Evolutionary conservation across 441 rosid species (phyloP).

Genomic region (Populus hybrid): DNA sequence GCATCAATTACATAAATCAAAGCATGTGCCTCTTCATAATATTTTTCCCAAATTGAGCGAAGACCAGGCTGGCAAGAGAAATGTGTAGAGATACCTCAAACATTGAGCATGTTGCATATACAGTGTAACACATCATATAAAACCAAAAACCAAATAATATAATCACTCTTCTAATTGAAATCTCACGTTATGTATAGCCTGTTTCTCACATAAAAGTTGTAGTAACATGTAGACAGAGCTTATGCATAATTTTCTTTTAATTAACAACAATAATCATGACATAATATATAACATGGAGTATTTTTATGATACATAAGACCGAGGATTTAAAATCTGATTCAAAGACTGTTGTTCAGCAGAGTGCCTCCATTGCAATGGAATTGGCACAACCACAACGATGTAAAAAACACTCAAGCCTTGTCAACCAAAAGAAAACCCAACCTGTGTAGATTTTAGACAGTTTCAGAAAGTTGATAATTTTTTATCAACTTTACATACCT

Average conservation of each 20-base stretch:
- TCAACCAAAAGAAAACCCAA: neutral
- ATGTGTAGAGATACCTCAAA: neutral
- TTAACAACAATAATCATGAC: neutral
- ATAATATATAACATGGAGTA: neutral
- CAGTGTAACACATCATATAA: neutral
- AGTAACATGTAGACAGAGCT: neutral
- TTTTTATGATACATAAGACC: neutral
- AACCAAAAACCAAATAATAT: neutral
- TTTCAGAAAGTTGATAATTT: neutral
- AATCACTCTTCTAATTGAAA: neutral
- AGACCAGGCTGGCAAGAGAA: constrained; percentile 68
- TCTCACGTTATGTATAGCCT: neutral
- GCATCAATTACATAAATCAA: constrained; percentile 86
- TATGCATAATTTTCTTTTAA: neutral
- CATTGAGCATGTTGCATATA: neutral
- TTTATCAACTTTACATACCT: constrained; percentile 43
- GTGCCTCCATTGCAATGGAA: neutral
- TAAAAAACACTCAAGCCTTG: neutral
- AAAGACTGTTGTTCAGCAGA: neutral
- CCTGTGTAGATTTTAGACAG: neutral
- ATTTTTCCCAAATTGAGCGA: constrained; percentile 97
- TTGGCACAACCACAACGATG: neutral
- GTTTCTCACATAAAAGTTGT: neutral
- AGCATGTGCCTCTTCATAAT: constrained; percentile 98
- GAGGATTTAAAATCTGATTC: neutral